These are phyloP conservation scores for Mortierella alpina DNA, from an alignment of 192 early-diverging fungal genomes.

Conservation along the genomic window DNA sequence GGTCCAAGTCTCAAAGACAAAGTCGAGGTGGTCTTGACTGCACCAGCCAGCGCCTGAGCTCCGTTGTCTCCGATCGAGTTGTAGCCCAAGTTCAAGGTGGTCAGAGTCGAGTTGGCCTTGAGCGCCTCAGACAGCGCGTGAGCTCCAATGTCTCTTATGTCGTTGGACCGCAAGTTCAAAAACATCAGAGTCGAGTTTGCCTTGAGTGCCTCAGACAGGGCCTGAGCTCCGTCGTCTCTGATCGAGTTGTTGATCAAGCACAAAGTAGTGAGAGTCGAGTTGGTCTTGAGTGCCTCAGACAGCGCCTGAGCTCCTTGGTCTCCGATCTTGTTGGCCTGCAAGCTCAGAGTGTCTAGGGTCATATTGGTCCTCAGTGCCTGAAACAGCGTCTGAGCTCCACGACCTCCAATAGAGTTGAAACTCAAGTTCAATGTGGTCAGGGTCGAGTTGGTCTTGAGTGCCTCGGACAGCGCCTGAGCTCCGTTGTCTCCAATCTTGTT, in stretches of 20 bases:
- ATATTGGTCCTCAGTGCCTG: neutral
- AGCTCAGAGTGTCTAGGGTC: neutral
- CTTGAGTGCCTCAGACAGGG: neutral
- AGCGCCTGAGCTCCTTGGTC: neutral
- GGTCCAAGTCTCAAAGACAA: neutral
- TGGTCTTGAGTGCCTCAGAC: neutral
- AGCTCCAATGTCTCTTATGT: neutral
- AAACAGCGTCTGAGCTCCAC: neutral
- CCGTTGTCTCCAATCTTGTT: neutral
- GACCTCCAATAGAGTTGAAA: neutral
- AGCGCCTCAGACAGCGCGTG: too few species aligned
- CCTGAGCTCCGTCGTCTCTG: neutral
- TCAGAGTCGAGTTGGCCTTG: too few species aligned
- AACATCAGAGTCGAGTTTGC: neutral
- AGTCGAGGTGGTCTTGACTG: neutral
- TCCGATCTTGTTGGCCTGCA: neutral
- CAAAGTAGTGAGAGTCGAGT: conserved; percentile 4
- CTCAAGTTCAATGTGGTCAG: conserved; percentile 5
- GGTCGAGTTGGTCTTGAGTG: conserved; percentile 7
- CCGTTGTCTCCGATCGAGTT: neutral
- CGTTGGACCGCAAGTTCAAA: neutral
- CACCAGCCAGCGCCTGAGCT: neutral
- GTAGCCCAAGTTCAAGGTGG: too few species aligned
- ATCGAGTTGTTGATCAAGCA: neutral
- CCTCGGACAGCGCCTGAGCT: conserved; percentile 1